Evolutionary conservation across 345 rosid genomes (phyloP), one percentile per base, ranked within the genome.

Genomic region (Eucalyptus victrix): DNA sequence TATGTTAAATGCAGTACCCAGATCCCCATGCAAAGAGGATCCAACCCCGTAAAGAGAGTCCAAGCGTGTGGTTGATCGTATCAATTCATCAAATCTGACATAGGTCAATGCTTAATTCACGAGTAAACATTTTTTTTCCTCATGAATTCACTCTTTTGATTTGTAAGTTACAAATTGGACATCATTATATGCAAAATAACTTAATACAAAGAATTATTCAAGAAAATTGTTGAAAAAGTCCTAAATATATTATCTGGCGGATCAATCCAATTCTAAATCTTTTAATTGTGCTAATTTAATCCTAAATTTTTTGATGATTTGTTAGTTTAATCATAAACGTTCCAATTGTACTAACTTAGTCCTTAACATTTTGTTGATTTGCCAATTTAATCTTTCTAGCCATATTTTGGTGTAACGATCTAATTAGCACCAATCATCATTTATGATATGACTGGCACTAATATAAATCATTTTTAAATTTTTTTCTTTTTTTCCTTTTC

Each of bases 371-470:
- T 37, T 72, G 26, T 34, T 0, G 3, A 37, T 19, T 19, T 37
- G 26, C 1, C 26, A 37, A 37, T 37, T 34, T 72, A 72, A 6
- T 72, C 56, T 51, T 51, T 6, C 3, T 6, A 2, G 21, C 14
- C 14, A 37, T 51, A 72, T 37, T 72, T 72, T 37, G 14, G 18
- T 6, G 3, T 32, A 6, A 34, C 3, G 13, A 5, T 69, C 2
- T 60, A 60, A 15, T 60, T 6, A 12, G 14, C n/a, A 60, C 16
- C 7, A 12, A 18, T 3, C 24, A 21, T 19, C 28, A 2, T 37
- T 19, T 14, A 2, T 37, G 15, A 13, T 19, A 19, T 7, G 7
- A 3, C 26, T 1, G 6, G 0, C 24, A 3, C 5, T 5, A 2
- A 19, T 4, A 19, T 37, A 24, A 24, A 72, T 6, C 12, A 18